Evolutionary conservation across 257 asterid species (phyloP), one percentile per base, ranked within the genome.

Genomic region (Plantago ovata): DNA sequence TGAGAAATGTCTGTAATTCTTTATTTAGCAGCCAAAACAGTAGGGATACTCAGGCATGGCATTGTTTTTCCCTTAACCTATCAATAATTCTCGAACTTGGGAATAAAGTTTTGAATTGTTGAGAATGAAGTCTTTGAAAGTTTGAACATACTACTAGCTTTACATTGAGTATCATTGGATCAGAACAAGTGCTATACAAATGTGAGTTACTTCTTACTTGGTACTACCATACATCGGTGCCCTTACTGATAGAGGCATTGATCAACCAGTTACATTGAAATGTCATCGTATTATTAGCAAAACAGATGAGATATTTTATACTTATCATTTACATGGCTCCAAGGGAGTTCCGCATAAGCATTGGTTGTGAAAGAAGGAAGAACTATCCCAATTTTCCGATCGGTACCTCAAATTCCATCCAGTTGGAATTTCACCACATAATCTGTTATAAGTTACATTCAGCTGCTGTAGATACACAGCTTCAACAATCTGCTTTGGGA

Each of bases 401-500:
- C 53, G 40, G 50, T 63, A 73, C 48, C 65, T 73, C 70, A 77
- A 50, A 54, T 70, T 67, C 83, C 83, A 73, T 6, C 71, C 80
- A 1, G 44, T 77, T 2, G 83, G 83, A 16, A 73, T 73, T 28
- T 73, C n/a, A 45, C 83, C 83, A 64, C 77, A 77, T 69, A 77
- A 42, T 61, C 75, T 69, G 24, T 77, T 77, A 39, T 73, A 77
- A 36, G 48, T 73, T 1, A 77, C 70, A 64, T 77, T 73, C 59
- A 77, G 7, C 1, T 3, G 6, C 57, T 73, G 83, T 75, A 73
- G 62, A 24, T 15, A 39, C 15, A 64, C 67, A 10, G 64, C 72
- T 0, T 73, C 75, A 1, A 50, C 64, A 0, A 73, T 77, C 46
- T 73, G 79, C 19, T 33, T 0, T 9, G 80, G 77, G 70, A 77